Evolutionary conservation across 2,329 filamentous ascomycete species (phyloP), one percentile per base, ranked within the genome.

Genomic region (Pseudogymnoascus destructans): DNA sequence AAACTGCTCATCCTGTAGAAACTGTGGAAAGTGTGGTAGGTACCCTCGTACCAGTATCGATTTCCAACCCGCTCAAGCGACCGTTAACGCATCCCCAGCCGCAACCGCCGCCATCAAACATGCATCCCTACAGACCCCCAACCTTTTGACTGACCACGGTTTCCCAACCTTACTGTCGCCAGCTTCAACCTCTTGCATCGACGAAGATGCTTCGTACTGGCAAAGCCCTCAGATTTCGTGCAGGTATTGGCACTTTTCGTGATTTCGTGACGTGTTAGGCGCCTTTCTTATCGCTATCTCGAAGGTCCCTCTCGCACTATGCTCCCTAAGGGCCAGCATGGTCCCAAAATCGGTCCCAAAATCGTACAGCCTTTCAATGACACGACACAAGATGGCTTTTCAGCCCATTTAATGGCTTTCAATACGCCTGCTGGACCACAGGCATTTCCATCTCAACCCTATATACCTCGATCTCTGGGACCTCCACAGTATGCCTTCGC

Each of bases 231-330:
- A 30, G 25, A 30, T 65, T 66, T 65, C 66, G 67, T 67, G 65
- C 65, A 68, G 68, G 68, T 61, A 70, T 69, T 63, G 67, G 66
- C 64, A 69, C 67, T 60, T 57, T 62, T 61, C 63, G 65, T 63
- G 61, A 63, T 25, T 60, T 66, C 59, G 64, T 65, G 62, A 52
- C 54, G 54, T 56, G 54, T 36, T 56, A 56, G 17, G 54, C 30
- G 32, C 54, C 32, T 17, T 19, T 77, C 75, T 72, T 75, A 70
- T 74, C 75, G 63, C 74, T 75, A 63, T 70, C 76, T 65, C 72
- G 72, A 61, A 57, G 38, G 63, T 60, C 63, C 64, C 35, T 42
- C 36, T 40, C 21, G 38, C 33, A 57, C 56, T 57, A 40, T 42
- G 56, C 33, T 40, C 33, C 56, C 33, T 42, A 21, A 57, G 33